Evolutionary conservation across 1,139 yeast species (phyloP), one percentile per base, ranked within the genome.

Genomic region (Magnusiomyces magnusii): DNA sequence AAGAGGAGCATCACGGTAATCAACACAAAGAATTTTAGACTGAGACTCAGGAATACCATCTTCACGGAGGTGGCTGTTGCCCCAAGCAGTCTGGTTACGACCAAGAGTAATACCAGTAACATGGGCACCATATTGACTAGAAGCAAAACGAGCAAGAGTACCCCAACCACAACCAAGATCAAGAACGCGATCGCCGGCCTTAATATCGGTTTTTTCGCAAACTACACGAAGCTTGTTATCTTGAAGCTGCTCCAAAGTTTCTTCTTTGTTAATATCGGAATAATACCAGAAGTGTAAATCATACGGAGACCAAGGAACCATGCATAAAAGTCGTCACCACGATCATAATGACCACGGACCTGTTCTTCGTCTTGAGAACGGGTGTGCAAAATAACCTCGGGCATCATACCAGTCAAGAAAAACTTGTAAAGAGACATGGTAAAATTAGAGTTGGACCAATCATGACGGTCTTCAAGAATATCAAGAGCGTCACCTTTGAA

Each of bases 151-250:
- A 56, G 96, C 90, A 73, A 92, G 80, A 60, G 97, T 87, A 71
- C 97, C 97, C 97, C 97, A 90, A 65, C 97, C 97, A 76, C 97
- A 90, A 61, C 97, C 97, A 64, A 90, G 78, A 71, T 90, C 97
- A 65, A 90, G 82, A 71, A 89, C 79, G 58, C 77, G 77, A 65
- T 90, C 97, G 65, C 88, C 95, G 67, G 82, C 70, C 69, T 84
- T 71, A 69, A 90, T 79, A 64, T 81, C 88, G 65, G 89, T 85
- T 78, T 91, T 90, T 74, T 88, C 96, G 71, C 96, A 92, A 60
- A 90, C 96, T 69, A 86, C 77, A 68, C 87, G 86, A 73, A 90
- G 80, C 77, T 91, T 90, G 80, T 90, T 90, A 76, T 90, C 97
- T 77, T 91, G 97, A 69, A 91, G 72, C 75, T 89, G 82, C 76